Conservation (phyloP, 805 yeast species). For the Metschnikowia arizonensis region DNA sequence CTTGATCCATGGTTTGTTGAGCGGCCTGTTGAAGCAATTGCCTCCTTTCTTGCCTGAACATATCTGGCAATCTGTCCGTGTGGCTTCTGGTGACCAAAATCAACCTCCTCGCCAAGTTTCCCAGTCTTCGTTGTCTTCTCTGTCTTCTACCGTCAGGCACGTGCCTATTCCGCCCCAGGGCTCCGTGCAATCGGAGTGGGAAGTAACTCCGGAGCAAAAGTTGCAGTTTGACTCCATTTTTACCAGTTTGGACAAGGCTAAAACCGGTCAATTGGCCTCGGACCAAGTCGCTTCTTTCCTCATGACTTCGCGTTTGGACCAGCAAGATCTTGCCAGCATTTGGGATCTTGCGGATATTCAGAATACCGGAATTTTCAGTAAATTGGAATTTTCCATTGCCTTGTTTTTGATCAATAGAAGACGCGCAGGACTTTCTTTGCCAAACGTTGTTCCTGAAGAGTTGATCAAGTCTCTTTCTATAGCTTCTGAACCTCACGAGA, state of each 20-base stretch:
- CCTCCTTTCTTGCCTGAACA: constrained; percentile 41
- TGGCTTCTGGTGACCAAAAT: constrained; percentile 29
- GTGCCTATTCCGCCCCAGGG: constrained; percentile 15
- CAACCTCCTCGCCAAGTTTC: constrained; percentile 31
- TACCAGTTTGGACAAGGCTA: constrained; percentile 65
- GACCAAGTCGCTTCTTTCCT: constrained; percentile 83
- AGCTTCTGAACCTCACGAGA: constrained; percentile 13
- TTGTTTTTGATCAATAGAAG: constrained; percentile 87
- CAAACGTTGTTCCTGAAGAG: constrained; percentile 69
- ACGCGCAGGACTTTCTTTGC: constrained; percentile 72
- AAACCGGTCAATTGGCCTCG: constrained; percentile 63
- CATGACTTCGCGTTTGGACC: constrained; percentile 80
- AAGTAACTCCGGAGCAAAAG: constrained; percentile 60
- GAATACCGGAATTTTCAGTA: constrained; percentile 76
- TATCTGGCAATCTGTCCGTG: constrained; percentile 35
- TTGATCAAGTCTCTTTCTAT: constrained; percentile 38
- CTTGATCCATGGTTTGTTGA: constrained; percentile 75
- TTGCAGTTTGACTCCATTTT: constrained; percentile 78
- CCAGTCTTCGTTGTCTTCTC: constrained; percentile 30
- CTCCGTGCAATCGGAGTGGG: constrained; percentile 51
- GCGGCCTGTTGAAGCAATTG: constrained; percentile 58
- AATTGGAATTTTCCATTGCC: constrained; percentile 85
- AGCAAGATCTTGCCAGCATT: constrained; percentile 77
- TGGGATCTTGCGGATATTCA: constrained; percentile 95
- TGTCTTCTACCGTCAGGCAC: constrained; percentile 34